Conservation (phyloP, 192 early-diverging fungal genomes). For the Piromyces sp. region DNA sequence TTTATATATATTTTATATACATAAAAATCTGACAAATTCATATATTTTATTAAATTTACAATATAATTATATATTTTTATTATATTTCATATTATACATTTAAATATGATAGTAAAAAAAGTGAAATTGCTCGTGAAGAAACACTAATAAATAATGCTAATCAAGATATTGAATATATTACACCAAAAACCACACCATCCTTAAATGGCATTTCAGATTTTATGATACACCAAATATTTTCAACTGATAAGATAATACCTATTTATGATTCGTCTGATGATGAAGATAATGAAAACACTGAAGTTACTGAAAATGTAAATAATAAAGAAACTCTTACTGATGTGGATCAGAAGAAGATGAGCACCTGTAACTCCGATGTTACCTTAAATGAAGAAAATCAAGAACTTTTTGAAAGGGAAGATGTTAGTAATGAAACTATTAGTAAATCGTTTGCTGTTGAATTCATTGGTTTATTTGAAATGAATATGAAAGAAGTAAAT, state of each 20-base stretch:
- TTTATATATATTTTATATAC: no score
- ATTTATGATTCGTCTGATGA: neutral
- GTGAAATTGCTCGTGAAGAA: neutral
- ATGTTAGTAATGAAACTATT: neutral
- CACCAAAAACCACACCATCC: neutral
- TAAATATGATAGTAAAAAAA: neutral
- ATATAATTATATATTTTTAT: no score
- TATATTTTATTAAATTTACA: no score
- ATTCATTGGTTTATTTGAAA: neutral
- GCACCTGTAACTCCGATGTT: neutral
- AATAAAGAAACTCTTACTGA: no score
- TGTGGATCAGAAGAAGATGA: neutral
- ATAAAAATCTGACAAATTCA: no score
- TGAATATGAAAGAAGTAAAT: neutral
- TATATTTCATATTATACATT: no score
- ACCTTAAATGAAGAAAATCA: neutral
- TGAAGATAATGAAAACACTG: neutral
- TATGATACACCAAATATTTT: neutral
- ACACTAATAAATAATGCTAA: neutral
- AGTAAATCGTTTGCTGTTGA: neutral
- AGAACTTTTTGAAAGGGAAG: neutral
- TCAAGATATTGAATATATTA: neutral
- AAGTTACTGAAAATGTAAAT: neutral
- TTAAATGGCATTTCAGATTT: neutral
- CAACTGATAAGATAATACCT: neutral